Evolutionary conservation across 768 basidiomycete genomes (phyloP).

Genomic region (Russula foetens): DNA sequence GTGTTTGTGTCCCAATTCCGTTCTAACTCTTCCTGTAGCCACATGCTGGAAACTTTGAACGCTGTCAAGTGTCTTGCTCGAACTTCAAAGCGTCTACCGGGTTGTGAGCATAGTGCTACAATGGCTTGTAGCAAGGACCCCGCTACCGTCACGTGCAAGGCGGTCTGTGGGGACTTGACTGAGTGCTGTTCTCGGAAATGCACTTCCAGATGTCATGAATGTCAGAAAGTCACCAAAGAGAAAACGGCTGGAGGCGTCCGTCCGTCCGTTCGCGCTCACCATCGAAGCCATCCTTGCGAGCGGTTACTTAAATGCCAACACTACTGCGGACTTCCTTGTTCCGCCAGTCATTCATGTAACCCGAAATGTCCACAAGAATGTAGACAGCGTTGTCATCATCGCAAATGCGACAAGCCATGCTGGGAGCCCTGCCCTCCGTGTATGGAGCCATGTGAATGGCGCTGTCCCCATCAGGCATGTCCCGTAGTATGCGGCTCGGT

Average conservation of each 20-base stretch:
- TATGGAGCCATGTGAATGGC: constrained; percentile 31
- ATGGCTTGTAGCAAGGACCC: constrained; percentile 21
- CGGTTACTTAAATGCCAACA: constrained; percentile 28
- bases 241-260: background rate
- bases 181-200: constrained; percentile 28
- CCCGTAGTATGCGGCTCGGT: constrained; percentile 32
- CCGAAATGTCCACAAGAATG: constrained; percentile 23
- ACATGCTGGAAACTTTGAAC: constrained; percentile 20
- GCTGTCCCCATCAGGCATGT: constrained; percentile 29
- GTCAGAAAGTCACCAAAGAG: constrained; percentile 21
- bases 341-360: constrained; percentile 25
- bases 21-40: constrained; percentile 18
- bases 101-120: constrained; percentile 27
- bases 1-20: background rate
- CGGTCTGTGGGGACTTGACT: constrained; percentile 22
- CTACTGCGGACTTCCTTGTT: constrained; percentile 26
- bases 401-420: constrained; percentile 26
- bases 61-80: constrained; percentile 22
- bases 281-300: constrained; percentile 27
- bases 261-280: constrained; percentile 15
- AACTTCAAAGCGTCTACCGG: constrained; percentile 24
- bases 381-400: constrained; percentile 27
- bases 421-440: constrained; percentile 29
- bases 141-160: constrained; percentile 19
- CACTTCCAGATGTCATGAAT: constrained; percentile 25